phyloP scores from a whole-genome alignment of 1,284 basidiomycete genomes.

The Moesziomyces parantarcticus region DNA sequence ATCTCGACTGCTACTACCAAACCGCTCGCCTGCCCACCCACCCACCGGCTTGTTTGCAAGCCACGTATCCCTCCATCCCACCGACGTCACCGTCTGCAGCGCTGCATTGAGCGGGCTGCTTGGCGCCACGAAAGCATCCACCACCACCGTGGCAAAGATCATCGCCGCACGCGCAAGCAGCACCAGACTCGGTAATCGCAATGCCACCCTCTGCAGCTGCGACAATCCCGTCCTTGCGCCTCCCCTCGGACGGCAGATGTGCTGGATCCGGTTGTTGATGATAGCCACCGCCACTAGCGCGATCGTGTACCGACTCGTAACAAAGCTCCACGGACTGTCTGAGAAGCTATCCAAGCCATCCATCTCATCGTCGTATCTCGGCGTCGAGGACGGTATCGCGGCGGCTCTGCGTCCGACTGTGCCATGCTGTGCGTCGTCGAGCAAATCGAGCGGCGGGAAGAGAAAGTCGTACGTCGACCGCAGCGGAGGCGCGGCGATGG shows the following conservation, averaged over 20 bases:
- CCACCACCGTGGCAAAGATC: slow-evolving; percentile 40
- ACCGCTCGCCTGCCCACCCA: slow-evolving; percentile 35
- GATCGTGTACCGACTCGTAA: slow-evolving; percentile 57
- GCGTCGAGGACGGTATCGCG: no score
- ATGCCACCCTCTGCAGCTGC: slow-evolving; percentile 29
- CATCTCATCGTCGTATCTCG: slow-evolving; percentile 3
- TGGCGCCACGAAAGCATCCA: slow-evolving; percentile 34
- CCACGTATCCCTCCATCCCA: slow-evolving; percentile 44
- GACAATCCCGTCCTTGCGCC: slow-evolving; percentile 42
- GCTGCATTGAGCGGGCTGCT: slow-evolving; percentile 16
- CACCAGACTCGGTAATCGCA: slow-evolving; percentile 54
- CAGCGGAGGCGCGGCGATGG: slow-evolving; percentile 21
- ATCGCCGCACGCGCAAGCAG: slow-evolving; percentile 43
- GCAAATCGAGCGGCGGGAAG: slow-evolving; percentile 40
- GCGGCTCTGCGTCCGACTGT: not conserved
- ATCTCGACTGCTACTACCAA: slow-evolving; percentile 34
- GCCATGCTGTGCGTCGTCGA: slow-evolving; percentile 4
- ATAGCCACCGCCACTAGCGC: slow-evolving; percentile 54
- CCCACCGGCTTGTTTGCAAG: slow-evolving; percentile 30
- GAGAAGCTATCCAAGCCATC: slow-evolving; percentile 40
- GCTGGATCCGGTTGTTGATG: slow-evolving; percentile 60
- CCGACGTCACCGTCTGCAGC: slow-evolving; percentile 5
- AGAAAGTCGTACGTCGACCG: slow-evolving; percentile 35
- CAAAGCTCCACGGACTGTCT: slow-evolving; percentile 56
- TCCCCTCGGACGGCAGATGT: slow-evolving; percentile 60